Base-by-base conservation (phyloP, 2,329 filamentous ascomycete species). In the Colletotrichum eleusines region DNA sequence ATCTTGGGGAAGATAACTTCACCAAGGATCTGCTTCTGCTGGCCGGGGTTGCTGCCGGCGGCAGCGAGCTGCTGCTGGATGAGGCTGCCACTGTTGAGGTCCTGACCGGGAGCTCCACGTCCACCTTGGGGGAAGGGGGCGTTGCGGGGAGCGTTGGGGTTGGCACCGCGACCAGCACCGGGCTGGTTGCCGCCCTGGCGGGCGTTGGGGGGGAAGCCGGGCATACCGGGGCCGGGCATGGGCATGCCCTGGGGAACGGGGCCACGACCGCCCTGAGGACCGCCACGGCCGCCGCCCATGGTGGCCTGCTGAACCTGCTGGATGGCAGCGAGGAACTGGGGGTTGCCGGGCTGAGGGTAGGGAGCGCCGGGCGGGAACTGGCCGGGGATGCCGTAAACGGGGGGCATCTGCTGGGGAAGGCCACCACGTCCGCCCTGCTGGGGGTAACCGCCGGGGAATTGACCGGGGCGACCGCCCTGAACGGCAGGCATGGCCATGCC, bases 1-100 rank as follows among this genome's bases (percentile, higher is more conserved):
- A 99, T 98, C 92, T 98, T 99, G 80, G 96, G 96, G 89, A 98
- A 99, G 77, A 99, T 92, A 76, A 94, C 91, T 86, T 99, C 96
- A 82, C 96, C 96, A 66, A 99, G 91, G 83, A 98, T 94, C 88
- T 99, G 96, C 91, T 99, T 99, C 88, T 98, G 96, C 85, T 97
- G 94, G 59, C 88, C 87, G 48, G 92, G 88, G 77, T 84, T 84
- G 73, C 73, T 75, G 70, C 85, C 85, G 60, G 86, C 86, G 44
- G 80, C 77, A 73, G 85, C 82, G 54, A 92, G 85, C 81, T 91
- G 89, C 42, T 84, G 78, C 81, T 90, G 88, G 71, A 91, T 82
- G 62, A 88, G 78, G 44, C 81, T 74, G 38, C 72, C 68, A 60
- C 78, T 75, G 71, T 73, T 75, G 35, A 72, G 76, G 23, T 78